Evolutionary conservation across 2,329 filamentous ascomycete species (phyloP), one percentile per base, ranked within the genome.

Genomic region (Fusarium chuoi): DNA sequence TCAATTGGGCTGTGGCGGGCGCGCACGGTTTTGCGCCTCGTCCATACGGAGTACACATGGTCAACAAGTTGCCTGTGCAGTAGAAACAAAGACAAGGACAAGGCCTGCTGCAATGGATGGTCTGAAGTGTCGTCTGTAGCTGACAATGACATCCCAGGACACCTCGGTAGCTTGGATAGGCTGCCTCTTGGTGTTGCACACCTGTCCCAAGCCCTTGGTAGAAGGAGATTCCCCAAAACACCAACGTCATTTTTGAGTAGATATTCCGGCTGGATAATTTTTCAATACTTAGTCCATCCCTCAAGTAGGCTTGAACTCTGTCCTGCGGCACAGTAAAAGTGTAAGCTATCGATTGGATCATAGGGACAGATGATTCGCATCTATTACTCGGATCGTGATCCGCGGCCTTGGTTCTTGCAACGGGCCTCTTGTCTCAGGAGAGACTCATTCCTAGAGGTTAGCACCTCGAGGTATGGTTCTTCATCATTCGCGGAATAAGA

Each of bases 231-330:
- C 8, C 46, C 36, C n/a, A 38, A 54, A 52, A 18, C 28, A 54
- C 24, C 36, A 70, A 70, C 67, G 46, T 58, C 58, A 65, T 70
- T 38, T 46, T 45, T 30, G 35, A 42, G n/a, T 35, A 18, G 30
- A n/a, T 20, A 13, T 30, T 26, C n/a, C 49, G 28, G 45, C 52
- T 30, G 51, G 51, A 45, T 52, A 41, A 17, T 22, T 24, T 22
- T 44, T 55, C 46, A 36, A 57, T 68, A 33, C 33, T 33, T 33
- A 30, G 38, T 22, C n/a, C 38, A 42, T 49, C 33, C 39, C 65
- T 51, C 70, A 26, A 39, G 28, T 26, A 41, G 38, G 54, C 38
- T 44, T 38, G 38, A 71, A 74, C 70, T 71, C 39, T 73, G 60
- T 44, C 42, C 28, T 52, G 63, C 66, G 67, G 67, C 66, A 45